A percentile compares a stretch with the other conserved stretches of the same genome.
Evolutionary conservation across 2,329 filamentous ascomycete species (phyloP).

Genomic region (Pseudogymnoascus sp.): DNA sequence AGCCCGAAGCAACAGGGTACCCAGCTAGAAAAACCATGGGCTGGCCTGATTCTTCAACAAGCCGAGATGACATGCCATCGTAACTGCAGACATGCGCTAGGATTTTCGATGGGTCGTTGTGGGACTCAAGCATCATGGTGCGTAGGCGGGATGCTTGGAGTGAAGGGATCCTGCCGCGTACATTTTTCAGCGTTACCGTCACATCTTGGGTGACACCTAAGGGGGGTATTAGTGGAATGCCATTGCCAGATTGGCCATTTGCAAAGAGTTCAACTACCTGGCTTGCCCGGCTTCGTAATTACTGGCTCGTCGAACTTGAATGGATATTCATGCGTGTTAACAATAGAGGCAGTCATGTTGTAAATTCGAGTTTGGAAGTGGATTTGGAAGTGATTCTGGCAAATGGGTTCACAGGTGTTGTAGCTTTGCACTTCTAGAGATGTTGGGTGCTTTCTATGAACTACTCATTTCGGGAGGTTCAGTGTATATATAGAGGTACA

Average conservation of each 20-base stretch:
- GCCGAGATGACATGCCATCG: slow-evolving; percentile 35
- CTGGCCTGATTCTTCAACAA: slow-evolving; percentile 39
- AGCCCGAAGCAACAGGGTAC: slow-evolving; percentile 33
- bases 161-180: slow-evolving; percentile 32
- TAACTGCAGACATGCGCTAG: slow-evolving; percentile 36
- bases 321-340: slow-evolving; percentile 28
- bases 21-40: slow-evolving; percentile 38
- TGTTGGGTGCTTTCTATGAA: not conserved
- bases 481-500: not conserved
- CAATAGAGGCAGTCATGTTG: slow-evolving; percentile 24
- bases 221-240: not conserved
- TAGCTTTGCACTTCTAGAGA: not conserved
- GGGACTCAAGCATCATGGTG: slow-evolving; percentile 33
- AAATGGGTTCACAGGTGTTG: not conserved
- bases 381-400: not conserved
- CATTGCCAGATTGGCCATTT: not conserved
- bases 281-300: slow-evolving; percentile 10
- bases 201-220: slow-evolving; percentile 13
- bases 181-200: slow-evolving; percentile 21
- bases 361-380: not conserved
- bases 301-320: slow-evolving; percentile 24
- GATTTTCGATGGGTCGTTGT: slow-evolving; percentile 35
- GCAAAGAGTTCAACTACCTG: slow-evolving; percentile 7
- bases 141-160: slow-evolving; percentile 32
- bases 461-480: not conserved